Evolutionary conservation across 148 eudicot genomes (phyloP), one percentile per base, ranked within the genome.

Genomic region (Chenopodium formosanum): DNA sequence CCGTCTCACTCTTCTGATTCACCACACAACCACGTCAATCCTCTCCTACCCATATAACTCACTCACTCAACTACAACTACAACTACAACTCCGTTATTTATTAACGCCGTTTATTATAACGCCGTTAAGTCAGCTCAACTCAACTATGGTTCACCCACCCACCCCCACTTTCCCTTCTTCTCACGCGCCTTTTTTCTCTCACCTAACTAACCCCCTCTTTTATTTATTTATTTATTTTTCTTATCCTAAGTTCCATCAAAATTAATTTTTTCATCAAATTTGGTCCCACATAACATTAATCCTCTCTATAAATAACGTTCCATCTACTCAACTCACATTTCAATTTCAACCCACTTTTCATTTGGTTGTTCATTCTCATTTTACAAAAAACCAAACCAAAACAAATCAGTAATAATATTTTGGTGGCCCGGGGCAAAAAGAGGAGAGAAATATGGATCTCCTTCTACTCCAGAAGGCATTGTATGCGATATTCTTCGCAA

Each of bases 401-500:
- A 34, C 37, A 34, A 34, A 34, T 3, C 3, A 0, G 37, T 34
- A 34, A 0, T 37, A 37, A 37, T 0, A 37, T 37, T 37, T 37
- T 37, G 44, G 44, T 0, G 44, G 44, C 0, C 44, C 7, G 7
- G 44, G 44, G 44, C n/a, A 31, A 76, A 34, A 22, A 25, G 16
- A 50, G 16, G 16, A 50, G 16, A 52, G 0, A 67, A 73, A 83
- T 10, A 84, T 84, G 86, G 94, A 93, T 85, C 89, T 89, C 23
- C 84, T 89, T 34, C 82, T 93, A 2, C 67, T 93, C 50, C 94
- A 92, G 81, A 93, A 93, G 84, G 56, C 81, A 34, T 89, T 93
- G 0, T 27, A 86, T 9, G 90, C 82, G 19, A 85, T 92, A 34
- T 90, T 93, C 81, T 71, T 82, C 31, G 87, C 95, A 37, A 78